Base-by-base conservation (phyloP, 352 stramenopile species). In the Pythium volutum region DNA sequence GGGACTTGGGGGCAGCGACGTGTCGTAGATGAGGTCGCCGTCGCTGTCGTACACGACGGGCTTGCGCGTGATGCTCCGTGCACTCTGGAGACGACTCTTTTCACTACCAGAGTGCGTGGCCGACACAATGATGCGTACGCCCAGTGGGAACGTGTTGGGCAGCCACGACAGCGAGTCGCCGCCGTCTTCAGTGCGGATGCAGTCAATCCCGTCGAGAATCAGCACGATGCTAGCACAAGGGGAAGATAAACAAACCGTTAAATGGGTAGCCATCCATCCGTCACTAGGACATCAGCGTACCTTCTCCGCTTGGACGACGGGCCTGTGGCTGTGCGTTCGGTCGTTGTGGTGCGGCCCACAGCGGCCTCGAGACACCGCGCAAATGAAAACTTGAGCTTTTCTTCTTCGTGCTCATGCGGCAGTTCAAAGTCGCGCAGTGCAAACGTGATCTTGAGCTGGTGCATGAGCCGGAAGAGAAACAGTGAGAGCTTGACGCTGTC, bases 331-430 rank as follows among this genome's bases (percentile, higher is more conserved):
- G 64, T 59, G 23, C 36, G 36, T 1, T 20, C 59, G 18, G 45
- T 43, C 46, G 66, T 34, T 66, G n/a, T 86, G 47, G 29, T 65
- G 69, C 53, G 75, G 55, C 79, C 73, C 8, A 85, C 76, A 2
- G 79, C 85, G 25, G 78, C 82, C 58, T 93, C 83, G 23, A 94
- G 74, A 48, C 85, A 94, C 9, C 85, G 76, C 23, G 66, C 80
- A 22, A 94, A 82, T 0, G 85, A 92, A 23, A 93, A 94, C 61
- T 91, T 92, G 62, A 94, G 76, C 58, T 93, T 92, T 52, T 94
- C 83, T 59, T 94, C 85, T 42, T 94, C 83, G 60, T 92, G 76
- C 26, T 91, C 83, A 27, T 68, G 78, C 12, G 83, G 83, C 8
- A 93, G 69, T 52, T 94, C 85, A 52, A 94, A 94, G 25, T 94